Conservation (phyloP, 2,329 filamentous ascomycete genomes). For the Zasmidium angulare region DNA sequence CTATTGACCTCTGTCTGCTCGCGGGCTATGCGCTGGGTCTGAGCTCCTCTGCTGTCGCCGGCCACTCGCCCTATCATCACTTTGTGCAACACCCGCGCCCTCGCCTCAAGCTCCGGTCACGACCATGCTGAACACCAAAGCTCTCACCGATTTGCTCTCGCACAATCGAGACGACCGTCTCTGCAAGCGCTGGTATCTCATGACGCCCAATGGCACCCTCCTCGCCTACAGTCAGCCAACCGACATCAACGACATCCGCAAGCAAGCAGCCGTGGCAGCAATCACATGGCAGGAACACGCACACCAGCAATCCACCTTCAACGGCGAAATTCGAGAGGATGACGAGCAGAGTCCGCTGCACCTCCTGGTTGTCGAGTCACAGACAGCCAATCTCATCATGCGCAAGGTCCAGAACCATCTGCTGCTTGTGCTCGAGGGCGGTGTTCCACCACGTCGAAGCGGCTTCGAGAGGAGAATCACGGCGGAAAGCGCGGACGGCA, state of each 20-base stretch:
- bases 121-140: slow-evolving; percentile 45
- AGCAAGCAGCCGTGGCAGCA: slow-evolving; percentile 50
- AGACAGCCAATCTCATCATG: slow-evolving; percentile 47
- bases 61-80: neutral
- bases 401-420: slow-evolving; percentile 48
- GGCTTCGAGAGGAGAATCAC: slow-evolving; percentile 43
- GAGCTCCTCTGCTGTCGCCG: neutral
- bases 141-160: slow-evolving; percentile 44
- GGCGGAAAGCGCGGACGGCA: slow-evolving; percentile 42
- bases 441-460: slow-evolving; percentile 43
- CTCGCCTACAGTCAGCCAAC: slow-evolving; percentile 50
- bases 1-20: neutral
- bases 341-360: slow-evolving; percentile 32
- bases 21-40: neutral
- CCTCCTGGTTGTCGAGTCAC: slow-evolving; percentile 49
- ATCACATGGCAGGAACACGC: slow-evolving; percentile 51
- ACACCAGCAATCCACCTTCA: slow-evolving; percentile 12
- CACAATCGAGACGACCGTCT: slow-evolving; percentile 44
- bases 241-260: slow-evolving; percentile 50
- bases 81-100: neutral
- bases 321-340: slow-evolving; percentile 21
- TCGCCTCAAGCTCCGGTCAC: neutral
- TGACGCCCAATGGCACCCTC: slow-evolving; percentile 53
- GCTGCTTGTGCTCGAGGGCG: slow-evolving; percentile 49
- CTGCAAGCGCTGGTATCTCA: slow-evolving; percentile 47